A percentile compares a stretch with the other conserved stretches of the same genome.
phyloP scores from a whole-genome alignment of 2,329 filamentous ascomycete species.

The Podosphaera xanthii region DNA sequence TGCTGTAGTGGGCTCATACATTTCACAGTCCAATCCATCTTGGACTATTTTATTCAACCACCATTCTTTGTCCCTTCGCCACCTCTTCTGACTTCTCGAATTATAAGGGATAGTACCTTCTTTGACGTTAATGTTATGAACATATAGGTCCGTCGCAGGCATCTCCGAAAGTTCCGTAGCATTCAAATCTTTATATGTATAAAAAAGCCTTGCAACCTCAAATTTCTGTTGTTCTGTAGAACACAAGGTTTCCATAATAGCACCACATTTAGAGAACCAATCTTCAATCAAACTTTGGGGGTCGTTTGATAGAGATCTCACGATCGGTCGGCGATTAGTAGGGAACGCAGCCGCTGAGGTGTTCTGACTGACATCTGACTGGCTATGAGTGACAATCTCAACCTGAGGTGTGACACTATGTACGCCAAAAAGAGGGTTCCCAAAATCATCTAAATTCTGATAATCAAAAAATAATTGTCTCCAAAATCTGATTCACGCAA shows the following conservation, averaged over 20 bases:
- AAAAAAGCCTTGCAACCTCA: background rate
- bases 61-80: background rate
- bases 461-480: background rate
- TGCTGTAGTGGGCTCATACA: background rate
- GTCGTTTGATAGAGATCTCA: background rate
- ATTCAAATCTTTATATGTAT: background rate
- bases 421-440: background rate
- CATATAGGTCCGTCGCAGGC: background rate
- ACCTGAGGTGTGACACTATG: background rate
- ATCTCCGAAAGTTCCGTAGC: background rate
- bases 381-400: background rate
- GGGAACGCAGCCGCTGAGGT: background rate
- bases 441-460: background rate
- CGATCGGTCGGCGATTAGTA: background rate
- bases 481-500: too few relatives aligned
- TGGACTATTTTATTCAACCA: background rate
- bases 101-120: background rate
- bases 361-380: background rate
- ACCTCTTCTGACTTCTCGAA: background rate
- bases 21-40: background rate
- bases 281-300: background rate
- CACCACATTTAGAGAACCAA: background rate
- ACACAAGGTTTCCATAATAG: background rate
- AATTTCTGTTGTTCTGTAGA: background rate
- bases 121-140: background rate